phyloP scores from a whole-genome alignment of 2,329 filamentous ascomycete species.

The Plectosphaerella cucumerina region DNA sequence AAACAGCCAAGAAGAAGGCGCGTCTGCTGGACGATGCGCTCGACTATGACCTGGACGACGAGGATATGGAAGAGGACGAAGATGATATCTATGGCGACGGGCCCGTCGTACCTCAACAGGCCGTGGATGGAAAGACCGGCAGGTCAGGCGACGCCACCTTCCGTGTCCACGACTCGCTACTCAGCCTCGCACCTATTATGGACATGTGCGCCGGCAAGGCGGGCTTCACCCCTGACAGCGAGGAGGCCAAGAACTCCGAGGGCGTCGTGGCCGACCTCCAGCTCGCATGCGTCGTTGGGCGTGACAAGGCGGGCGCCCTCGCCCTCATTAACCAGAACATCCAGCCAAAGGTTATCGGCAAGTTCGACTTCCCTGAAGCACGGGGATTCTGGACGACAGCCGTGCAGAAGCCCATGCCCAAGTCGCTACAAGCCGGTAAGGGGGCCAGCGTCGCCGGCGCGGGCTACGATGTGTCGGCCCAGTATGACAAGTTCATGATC shows the following conservation, averaged over 20 bases:
- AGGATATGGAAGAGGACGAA: constrained; percentile 59
- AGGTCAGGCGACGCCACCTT: constrained; percentile 67
- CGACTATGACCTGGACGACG: constrained; percentile 48
- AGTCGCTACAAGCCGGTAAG: constrained; percentile 49
- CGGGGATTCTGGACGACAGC: constrained; percentile 78
- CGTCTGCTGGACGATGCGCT: constrained; percentile 52
- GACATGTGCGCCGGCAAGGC: constrained; percentile 67
- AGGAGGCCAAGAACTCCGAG: constrained; percentile 36
- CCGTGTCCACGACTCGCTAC: constrained; percentile 69
- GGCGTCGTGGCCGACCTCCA: constrained; percentile 54
- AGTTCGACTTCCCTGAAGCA: constrained; percentile 68
- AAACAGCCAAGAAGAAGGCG: constrained; percentile 58
- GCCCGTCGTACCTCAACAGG: constrained; percentile 24
- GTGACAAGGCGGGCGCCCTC: constrained; percentile 63
- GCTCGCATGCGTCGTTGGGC: constrained; percentile 58
- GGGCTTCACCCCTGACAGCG: constrained; percentile 34
- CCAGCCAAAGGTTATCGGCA: constrained; percentile 65
- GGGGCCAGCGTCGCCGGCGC: constrained; percentile 43
- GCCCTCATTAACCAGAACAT: constrained; percentile 76
- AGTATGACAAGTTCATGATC: constrained; percentile 78
- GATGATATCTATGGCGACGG: constrained; percentile 54
- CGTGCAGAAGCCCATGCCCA: constrained; percentile 63
- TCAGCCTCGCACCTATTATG: constrained; percentile 75
- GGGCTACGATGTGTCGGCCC: constrained; percentile 55
- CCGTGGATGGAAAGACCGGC: constrained; percentile 29